These are phyloP conservation scores for Fraxinus pennsylvanica DNA, from an alignment of 257 asterid species.

Conservation along the genomic window DNA sequence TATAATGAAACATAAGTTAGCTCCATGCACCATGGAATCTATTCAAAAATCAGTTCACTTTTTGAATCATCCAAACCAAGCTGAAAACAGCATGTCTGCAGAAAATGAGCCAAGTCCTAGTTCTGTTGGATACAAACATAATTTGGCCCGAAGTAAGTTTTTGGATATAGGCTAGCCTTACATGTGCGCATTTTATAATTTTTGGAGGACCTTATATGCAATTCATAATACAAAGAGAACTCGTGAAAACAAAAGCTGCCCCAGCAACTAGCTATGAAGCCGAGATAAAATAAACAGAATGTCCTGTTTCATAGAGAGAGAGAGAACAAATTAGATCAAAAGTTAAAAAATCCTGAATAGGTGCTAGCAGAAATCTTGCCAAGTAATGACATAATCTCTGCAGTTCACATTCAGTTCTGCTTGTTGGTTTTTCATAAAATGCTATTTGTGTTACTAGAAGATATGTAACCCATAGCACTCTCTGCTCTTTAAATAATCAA, in stretches of 20 bases:
- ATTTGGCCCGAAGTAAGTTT: background rate
- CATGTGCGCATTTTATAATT: background rate
- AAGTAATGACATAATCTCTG: conserved; percentile 10
- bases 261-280: background rate
- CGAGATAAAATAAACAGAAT: background rate
- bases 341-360: conserved; percentile 12
- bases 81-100: background rate
- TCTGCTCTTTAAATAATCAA: conserved; percentile 6
- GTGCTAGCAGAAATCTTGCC: conserved; percentile 21
- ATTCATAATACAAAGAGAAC: conserved; percentile 2
- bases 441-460: conserved; percentile 12
- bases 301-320: background rate
- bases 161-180: background rate
- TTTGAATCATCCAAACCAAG: background rate
- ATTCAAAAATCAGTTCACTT: background rate
- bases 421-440: conserved; percentile 11
- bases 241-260: conserved; percentile 1
- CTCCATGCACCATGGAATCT: background rate
- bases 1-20: background rate
- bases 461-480: background rate
- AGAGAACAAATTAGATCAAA: conserved; percentile 11
- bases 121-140: background rate
- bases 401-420: conserved; percentile 10
- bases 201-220: conserved; percentile 14
- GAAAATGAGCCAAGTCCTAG: background rate